phyloP scores from a whole-genome alignment of 148 eudicot genomes.

The Rhododendron henanense region DNA sequence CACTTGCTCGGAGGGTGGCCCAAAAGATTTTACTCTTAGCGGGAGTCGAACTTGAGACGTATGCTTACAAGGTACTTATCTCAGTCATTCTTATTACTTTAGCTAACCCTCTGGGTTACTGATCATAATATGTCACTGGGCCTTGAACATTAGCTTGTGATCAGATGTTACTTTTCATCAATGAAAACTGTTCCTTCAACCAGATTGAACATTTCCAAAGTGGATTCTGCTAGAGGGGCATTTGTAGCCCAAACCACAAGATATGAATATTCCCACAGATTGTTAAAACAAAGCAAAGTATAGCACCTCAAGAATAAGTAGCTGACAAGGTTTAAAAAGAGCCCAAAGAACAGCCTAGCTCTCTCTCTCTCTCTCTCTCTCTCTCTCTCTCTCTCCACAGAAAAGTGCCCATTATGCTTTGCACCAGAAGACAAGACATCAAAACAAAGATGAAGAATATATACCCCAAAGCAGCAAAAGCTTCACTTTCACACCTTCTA shows the following conservation, averaged over 20 bases:
- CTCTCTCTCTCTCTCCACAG: neutral
- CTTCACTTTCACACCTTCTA: constrained; percentile 53
- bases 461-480: constrained; percentile 34
- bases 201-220: neutral
- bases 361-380: neutral
- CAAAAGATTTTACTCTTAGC: neutral
- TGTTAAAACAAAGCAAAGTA: constrained; percentile 56
- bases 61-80: too few species aligned
- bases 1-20: neutral
- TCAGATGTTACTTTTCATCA: too few species aligned
- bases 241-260: constrained; percentile 38
- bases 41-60: too few species aligned
- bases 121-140: too few species aligned
- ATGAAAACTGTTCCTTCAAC: neutral
- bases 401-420: constrained; percentile 40
- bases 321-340: constrained; percentile 11
- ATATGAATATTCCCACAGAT: constrained; percentile 39
- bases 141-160: too few species aligned
- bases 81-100: too few species aligned
- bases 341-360: neutral
- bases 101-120: too few species aligned
- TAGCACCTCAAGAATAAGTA: constrained; percentile 33
- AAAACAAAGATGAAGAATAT: constrained; percentile 16
- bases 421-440: constrained; percentile 55
- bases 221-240: neutral